phyloP scores from a whole-genome alignment of 352 stramenopile species.

The Globisporangium radiosum region DNA sequence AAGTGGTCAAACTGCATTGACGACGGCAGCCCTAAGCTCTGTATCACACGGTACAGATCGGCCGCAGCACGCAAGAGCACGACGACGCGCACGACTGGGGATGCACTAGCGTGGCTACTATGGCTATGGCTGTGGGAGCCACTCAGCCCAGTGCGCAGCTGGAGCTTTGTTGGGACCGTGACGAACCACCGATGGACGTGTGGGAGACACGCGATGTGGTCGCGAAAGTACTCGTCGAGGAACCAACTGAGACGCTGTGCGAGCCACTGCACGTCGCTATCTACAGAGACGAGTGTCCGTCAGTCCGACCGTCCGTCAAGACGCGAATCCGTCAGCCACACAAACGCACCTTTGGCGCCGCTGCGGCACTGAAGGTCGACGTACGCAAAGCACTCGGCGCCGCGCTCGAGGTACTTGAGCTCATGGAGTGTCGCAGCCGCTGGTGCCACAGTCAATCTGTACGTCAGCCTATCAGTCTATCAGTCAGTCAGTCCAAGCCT shows the following conservation, averaged over 20 bases:
- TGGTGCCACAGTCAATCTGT: slow-evolving; percentile 7
- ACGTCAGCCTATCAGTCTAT: not conserved
- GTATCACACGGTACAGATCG: slow-evolving; percentile 23
- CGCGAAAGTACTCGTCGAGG: slow-evolving; percentile 42
- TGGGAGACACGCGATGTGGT: slow-evolving; percentile 50
- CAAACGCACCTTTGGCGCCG: slow-evolving; percentile 39
- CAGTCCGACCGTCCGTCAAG: no score
- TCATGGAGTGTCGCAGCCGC: slow-evolving; percentile 60
- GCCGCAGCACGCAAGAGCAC: slow-evolving; percentile 16
- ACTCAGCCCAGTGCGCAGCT: slow-evolving; percentile 28
- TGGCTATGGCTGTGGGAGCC: slow-evolving; percentile 1
- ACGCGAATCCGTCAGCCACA: not conserved
- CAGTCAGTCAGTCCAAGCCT: not conserved
- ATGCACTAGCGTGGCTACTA: slow-evolving; percentile 8
- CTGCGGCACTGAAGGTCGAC: slow-evolving; percentile 46
- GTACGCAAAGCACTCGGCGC: slow-evolving; percentile 64
- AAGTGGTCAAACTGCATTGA: slow-evolving; percentile 19
- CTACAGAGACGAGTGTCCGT: slow-evolving; percentile 12
- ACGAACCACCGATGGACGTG: slow-evolving; percentile 66
- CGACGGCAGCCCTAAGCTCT: slow-evolving; percentile 14
- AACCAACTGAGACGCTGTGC: slow-evolving; percentile 46
- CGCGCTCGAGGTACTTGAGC: slow-evolving; percentile 63
- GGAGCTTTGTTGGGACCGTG: slow-evolving; percentile 42
- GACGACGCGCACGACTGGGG: slow-evolving; percentile 49
- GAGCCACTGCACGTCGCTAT: slow-evolving; percentile 36